Conservation (phyloP, 148 eudicot genomes). For the Pharnaceum exiguum region DNA sequence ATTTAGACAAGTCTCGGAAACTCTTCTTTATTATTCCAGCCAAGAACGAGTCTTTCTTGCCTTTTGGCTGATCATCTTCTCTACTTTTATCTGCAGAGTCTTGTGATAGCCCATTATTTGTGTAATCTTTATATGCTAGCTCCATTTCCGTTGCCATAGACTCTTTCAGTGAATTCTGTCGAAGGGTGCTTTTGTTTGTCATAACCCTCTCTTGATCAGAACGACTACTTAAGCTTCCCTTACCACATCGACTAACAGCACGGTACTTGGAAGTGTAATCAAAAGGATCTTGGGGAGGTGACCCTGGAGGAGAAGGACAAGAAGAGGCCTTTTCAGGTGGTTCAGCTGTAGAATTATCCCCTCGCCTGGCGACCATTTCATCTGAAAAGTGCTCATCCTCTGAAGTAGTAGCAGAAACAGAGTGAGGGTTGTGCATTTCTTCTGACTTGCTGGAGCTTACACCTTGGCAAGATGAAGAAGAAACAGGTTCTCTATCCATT, state of each 20-base stretch:
- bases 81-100: slow-evolving; percentile 46
- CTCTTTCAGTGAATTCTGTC: slow-evolving; percentile 56
- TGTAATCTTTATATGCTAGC: slow-evolving; percentile 51
- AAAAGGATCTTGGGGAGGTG: slow-evolving; percentile 67
- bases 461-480: slow-evolving; percentile 34
- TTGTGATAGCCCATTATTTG: slow-evolving; percentile 43
- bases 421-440: slow-evolving; percentile 38
- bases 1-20: slow-evolving; percentile 45
- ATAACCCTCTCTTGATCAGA: slow-evolving; percentile 44
- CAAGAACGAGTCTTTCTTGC: slow-evolving; percentile 57
- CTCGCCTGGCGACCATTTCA: slow-evolving; percentile 25
- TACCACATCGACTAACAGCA: slow-evolving; percentile 44
- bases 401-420: slow-evolving; percentile 48
- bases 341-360: slow-evolving; percentile 26
- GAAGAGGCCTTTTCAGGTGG: slow-evolving; percentile 25
- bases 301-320: slow-evolving; percentile 51
- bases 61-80: slow-evolving; percentile 52
- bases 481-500: slow-evolving; percentile 49
- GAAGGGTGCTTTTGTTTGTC: slow-evolving; percentile 24
- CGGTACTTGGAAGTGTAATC: slow-evolving; percentile 55
- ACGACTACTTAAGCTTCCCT: slow-evolving; percentile 59
- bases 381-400: slow-evolving; percentile 51
- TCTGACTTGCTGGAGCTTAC: slow-evolving; percentile 44
- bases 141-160: slow-evolving; percentile 81
- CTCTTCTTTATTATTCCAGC: slow-evolving; percentile 67